Conservation (phyloP, 371 early-diverging fungal genomes). For the Zychaea mexicana region DNA sequence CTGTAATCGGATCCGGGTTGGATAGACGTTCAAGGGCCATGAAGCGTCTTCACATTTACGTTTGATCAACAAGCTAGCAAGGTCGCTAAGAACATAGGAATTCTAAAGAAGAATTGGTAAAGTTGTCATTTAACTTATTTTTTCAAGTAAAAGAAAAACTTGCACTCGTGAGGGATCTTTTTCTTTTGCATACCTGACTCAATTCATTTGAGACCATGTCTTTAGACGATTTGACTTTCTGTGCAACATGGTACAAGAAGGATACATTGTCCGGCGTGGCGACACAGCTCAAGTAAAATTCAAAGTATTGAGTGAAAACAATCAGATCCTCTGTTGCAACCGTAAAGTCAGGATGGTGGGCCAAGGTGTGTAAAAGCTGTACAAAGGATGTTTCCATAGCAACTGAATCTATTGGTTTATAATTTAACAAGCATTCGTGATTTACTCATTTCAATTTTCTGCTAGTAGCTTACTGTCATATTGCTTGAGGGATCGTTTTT, state of each 20-base stretch:
- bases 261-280: slow-evolving; percentile 84
- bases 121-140: too few relatives aligned
- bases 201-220: slow-evolving; percentile 53
- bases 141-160: neutral
- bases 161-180: too few relatives aligned
- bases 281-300: slow-evolving; percentile 81
- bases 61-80: slow-evolving; percentile 78
- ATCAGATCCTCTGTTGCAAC: slow-evolving; percentile 58
- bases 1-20: slow-evolving; percentile 61
- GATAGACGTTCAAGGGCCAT: slow-evolving; percentile 77
- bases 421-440: too few relatives aligned
- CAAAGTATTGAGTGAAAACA: slow-evolving; percentile 63
- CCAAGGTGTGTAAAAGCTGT: slow-evolving; percentile 77
- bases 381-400: slow-evolving; percentile 69
- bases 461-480: slow-evolving; percentile 8
- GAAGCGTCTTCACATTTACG: slow-evolving; percentile 64
- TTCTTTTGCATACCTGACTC: too few relatives aligned
- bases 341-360: slow-evolving; percentile 91
- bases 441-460: too few relatives aligned
- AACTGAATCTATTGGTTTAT: slow-evolving; percentile 13
- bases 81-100: slow-evolving; percentile 82
- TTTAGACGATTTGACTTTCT: slow-evolving; percentile 78
- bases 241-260: slow-evolving; percentile 74
- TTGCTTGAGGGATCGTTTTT: slow-evolving; percentile 23
- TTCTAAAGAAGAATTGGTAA: slow-evolving; percentile 43